A percentile compares a stretch with the other conserved stretches of the same genome.
Conservation (phyloP, 2,329 filamentous ascomycete genomes). For the Pseudovirgaria hyperparasitica region DNA sequence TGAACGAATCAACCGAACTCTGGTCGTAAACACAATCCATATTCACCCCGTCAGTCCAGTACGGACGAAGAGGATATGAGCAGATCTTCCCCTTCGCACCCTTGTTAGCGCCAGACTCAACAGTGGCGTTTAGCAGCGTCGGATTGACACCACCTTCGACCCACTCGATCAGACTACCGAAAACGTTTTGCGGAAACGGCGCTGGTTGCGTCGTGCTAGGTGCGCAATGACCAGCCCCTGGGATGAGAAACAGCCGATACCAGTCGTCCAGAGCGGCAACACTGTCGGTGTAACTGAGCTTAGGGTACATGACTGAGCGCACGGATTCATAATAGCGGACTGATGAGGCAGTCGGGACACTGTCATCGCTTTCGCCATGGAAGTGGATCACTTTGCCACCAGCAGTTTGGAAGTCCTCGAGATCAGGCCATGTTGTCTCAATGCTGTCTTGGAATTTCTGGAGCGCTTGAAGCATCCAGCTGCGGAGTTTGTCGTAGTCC, state of each 20-base stretch:
- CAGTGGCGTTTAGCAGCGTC: slow-evolving; percentile 30
- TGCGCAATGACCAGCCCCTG: slow-evolving; percentile 41
- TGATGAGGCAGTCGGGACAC: slow-evolving; percentile 40
- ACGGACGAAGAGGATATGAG: slow-evolving; percentile 30
- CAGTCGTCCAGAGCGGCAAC: slow-evolving; percentile 35
- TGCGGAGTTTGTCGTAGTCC: slow-evolving; percentile 44
- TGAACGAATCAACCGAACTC: slow-evolving; percentile 27
- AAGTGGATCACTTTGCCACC: slow-evolving; percentile 47
- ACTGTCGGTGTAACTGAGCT: slow-evolving; percentile 24
- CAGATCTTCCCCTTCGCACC: slow-evolving; percentile 29
- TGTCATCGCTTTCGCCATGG: slow-evolving; percentile 44
- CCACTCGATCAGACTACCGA: slow-evolving; percentile 38
- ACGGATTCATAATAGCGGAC: slow-evolving; percentile 45
- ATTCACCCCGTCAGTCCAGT: slow-evolving; percentile 24
- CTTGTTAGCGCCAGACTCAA: slow-evolving; percentile 6
- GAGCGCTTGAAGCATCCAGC: slow-evolving; percentile 40
- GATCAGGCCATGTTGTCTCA: slow-evolving; percentile 42
- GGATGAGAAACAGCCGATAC: slow-evolving; percentile 43
- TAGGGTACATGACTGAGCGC: slow-evolving; percentile 36
- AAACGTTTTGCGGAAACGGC: too few species aligned
- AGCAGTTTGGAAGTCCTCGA: slow-evolving; percentile 34
- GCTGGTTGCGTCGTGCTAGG: slow-evolving; percentile 1
- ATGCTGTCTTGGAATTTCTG: slow-evolving; percentile 37
- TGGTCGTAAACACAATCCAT: slow-evolving; percentile 28
- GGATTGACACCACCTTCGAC: slow-evolving; percentile 38